Percentiles rank a stretch among this genome's conserved stretches.
Conservation (phyloP, 2,329 filamentous ascomycete genomes). For the Fusarium tricinctum region DNA sequence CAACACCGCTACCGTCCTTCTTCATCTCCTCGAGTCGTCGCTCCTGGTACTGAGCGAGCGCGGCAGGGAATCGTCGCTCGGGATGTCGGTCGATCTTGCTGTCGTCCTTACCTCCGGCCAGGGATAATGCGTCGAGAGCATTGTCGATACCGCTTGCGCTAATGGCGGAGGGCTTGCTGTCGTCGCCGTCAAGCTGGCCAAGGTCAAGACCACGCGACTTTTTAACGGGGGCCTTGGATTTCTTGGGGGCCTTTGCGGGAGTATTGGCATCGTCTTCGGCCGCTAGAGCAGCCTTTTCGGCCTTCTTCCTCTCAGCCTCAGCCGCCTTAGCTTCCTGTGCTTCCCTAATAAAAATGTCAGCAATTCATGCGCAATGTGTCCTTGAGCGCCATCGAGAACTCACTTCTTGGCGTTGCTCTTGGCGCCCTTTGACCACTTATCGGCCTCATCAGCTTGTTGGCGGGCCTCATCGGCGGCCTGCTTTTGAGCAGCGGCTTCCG, state of each 20-base stretch:
- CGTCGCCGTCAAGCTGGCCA: conserved; percentile 76
- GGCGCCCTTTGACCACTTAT: conserved; percentile 86
- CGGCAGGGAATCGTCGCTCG: conserved; percentile 88
- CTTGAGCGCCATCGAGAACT: conserved; percentile 52
- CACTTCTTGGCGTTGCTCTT: conserved; percentile 92
- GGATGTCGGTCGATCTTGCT: conserved; percentile 89
- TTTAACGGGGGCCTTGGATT: conserved; percentile 76
- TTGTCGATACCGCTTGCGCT: conserved; percentile 94
- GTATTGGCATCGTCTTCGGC: conserved; percentile 83
- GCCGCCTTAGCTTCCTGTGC: conserved; percentile 75
- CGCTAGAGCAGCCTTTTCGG: conserved; percentile 86
- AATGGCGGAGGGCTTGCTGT: conserved; percentile 69
- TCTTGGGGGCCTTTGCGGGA: conserved; percentile 73
- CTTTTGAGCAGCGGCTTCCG: conserved; percentile 86
- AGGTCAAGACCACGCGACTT: conserved; percentile 81
- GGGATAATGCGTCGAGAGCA: conserved; percentile 85
- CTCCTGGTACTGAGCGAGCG: conserved; percentile 86
- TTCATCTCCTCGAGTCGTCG: conserved; percentile 87
- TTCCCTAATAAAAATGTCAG: conserved; percentile 51
- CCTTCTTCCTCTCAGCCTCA: conserved; percentile 91
- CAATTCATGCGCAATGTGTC: not conserved
- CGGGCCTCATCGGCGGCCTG: conserved; percentile 77
- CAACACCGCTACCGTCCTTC: conserved; percentile 78
- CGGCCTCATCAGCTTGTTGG: conserved; percentile 75
- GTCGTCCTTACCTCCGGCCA: conserved; percentile 69